Percentiles rank a stretch among this genome's conserved stretches.
Conservation (phyloP, 495 filamentous ascomycete species). For the Penicillium maclennaniae region DNA sequence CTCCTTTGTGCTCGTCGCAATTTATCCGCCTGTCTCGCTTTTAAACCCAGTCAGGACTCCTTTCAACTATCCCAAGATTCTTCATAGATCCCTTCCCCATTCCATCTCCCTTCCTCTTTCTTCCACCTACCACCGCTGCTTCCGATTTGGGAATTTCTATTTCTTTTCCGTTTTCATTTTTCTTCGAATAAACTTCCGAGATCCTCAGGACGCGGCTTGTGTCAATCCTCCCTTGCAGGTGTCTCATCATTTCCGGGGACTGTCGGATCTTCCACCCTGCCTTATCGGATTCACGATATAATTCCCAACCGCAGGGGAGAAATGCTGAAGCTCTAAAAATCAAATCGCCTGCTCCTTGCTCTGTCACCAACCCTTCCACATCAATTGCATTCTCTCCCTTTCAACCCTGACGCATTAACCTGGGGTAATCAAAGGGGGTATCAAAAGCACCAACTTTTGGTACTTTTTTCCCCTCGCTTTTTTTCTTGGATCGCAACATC, state of each 20-base stretch:
- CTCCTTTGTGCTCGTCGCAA: slow-evolving; percentile 17
- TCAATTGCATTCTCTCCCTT: slow-evolving; percentile 28
- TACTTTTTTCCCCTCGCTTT: slow-evolving; percentile 19
- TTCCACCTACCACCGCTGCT: background rate
- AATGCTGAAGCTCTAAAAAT: slow-evolving; percentile 33
- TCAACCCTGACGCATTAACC: slow-evolving; percentile 21
- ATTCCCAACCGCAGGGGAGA: slow-evolving; percentile 28
- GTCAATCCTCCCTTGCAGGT: slow-evolving; percentile 26
- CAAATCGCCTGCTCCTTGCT: slow-evolving; percentile 16
- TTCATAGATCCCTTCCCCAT: slow-evolving; percentile 30
- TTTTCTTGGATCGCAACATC: slow-evolving; percentile 1
- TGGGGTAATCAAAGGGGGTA: slow-evolving; percentile 22
- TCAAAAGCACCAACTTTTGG: slow-evolving; percentile 26
- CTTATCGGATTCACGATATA: slow-evolving; percentile 22
- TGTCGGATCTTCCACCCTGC: slow-evolving; percentile 16
- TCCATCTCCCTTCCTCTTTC: slow-evolving; percentile 6
- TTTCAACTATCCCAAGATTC: slow-evolving; percentile 14
- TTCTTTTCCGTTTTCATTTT: background rate
- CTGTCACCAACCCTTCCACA: slow-evolving; percentile 4
- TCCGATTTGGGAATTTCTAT: background rate
- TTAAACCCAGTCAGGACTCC: background rate
- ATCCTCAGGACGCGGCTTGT: background rate
- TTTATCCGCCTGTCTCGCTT: slow-evolving; percentile 1
- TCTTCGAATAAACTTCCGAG: background rate
- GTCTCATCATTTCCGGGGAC: slow-evolving; percentile 21